Evolutionary conservation across 2,329 filamentous ascomycete genomes (phyloP), one percentile per base, ranked within the genome.

Genomic region (Trichoderma sp.): DNA sequence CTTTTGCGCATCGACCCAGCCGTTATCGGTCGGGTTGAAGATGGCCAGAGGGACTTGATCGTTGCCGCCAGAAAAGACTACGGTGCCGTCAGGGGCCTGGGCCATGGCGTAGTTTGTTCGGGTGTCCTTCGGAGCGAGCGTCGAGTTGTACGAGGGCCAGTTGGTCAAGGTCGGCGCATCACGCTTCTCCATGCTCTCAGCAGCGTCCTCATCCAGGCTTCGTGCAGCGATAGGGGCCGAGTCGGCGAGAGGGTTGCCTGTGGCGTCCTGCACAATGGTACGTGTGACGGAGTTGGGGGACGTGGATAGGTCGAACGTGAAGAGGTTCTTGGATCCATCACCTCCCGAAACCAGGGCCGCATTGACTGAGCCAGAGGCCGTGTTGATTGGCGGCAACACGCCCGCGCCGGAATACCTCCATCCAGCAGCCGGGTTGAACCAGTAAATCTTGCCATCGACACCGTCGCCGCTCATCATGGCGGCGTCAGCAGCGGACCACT

Each of bases 111-210:
- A 96, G 54, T 87, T 85, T n/a, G 81, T 81, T 69, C 93, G 84
- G 6, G 82, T 86, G 9, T 77, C 80, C 2, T 67, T 72, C 0
- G 93, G 90, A 0, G 90, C 93, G 48, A 88, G 77, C 0, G 88
- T 90, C 60, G 80, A 82, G 77, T 97, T 93, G 77, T 97, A 97
- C 3, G 81, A 72, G 2, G 93, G 93, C 87, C 92, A 96, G 71
- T 88, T 80, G 24, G 78, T 79, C 28, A 88, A 74, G 0, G 86
- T 88, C 34, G 91, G 76, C 17, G 82, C 73, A 34, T 34, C 30
- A n/a, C 73, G 71, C 51, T 69, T 70, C 79, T 48, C 61, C 6
- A 7, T 34, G 17, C 26, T 24, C 5, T 34, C 5, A n/a, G 9
- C 7, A 9, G 17, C 12, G 21, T 55, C 34, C 10, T 51, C 47